Evolutionary conservation across 2,329 filamentous ascomycete genomes (phyloP), one percentile per base, ranked within the genome.

Genomic region (Diaporthe amygdali): DNA sequence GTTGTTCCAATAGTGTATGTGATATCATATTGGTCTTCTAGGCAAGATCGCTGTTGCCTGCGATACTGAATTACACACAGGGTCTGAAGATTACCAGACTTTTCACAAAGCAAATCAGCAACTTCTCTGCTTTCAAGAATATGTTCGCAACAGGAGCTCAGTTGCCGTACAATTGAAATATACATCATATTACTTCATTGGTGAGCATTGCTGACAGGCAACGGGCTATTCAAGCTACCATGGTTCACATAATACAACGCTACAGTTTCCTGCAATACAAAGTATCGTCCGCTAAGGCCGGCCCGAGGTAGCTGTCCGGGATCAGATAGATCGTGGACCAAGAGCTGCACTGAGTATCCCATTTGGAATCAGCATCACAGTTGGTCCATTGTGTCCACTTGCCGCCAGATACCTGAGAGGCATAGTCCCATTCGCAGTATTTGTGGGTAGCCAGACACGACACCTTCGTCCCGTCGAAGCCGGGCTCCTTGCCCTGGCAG

Each of bases 361-460:
- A 59, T 20, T 59, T 59, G 15, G 55, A 59, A 9, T 41, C 55
- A n/a, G 37, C 22, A 9, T 59, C 55, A n/a, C 55, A 44, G 22
- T 59, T 59, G 2, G 55, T 59, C 15, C 10, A 44, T 9, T 41
- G 55, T 7, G 41, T 59, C 37, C 55, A 44, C 37, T 59, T 59
- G 8, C 55, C 55, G 5, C 22, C 22, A 10, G 55, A 56, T 1
- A 56, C 37, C 22, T 59, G 55, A 59, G 25, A 30, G 10, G 34
- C 63, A 51, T 66, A 52, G 41, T 66, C 30, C 63, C 63, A 66
- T 46, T 66, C 46, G 63, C 63, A 66, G 27, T 22, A 34, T 14
- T 51, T 66, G 32, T 66, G 46, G 8, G 63, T 66, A n/a, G 46
- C 63, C n/a, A 66, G 63, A 25, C 63, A 66, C 32, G 63, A 49